Evolutionary conservation across 305 asterid genomes (phyloP).

Genomic region (Lippia alba): DNA sequence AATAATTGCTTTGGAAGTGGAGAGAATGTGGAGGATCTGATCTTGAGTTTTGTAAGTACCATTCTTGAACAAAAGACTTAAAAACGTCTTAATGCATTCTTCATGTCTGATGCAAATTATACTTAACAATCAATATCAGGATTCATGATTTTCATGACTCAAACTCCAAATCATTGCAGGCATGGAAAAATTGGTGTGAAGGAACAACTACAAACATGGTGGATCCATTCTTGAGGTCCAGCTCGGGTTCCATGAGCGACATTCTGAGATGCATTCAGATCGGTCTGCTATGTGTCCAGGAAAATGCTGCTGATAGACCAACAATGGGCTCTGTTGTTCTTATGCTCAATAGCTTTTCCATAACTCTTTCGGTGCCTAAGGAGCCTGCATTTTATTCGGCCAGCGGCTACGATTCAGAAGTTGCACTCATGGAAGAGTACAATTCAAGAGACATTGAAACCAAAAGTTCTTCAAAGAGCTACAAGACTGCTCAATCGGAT

Average conservation of each 20-base stretch:
- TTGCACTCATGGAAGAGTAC: not conserved
- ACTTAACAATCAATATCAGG: not conserved
- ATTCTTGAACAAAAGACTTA: too few relatives aligned
- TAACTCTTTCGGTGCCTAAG: conserved; percentile 31
- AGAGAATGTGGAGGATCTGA: conserved; percentile 36
- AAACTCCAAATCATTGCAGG: conserved; percentile 26
- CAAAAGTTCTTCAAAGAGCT: not conserved
- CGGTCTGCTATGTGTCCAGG: conserved; percentile 43
- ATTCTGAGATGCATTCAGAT: conserved; percentile 44
- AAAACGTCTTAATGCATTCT: too few relatives aligned
- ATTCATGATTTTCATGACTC: not conserved
- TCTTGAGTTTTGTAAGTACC: conserved; percentile 40
- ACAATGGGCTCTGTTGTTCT: conserved; percentile 44
- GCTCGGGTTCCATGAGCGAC: conserved; percentile 12
- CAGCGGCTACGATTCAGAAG: not conserved
- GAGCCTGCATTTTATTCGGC: conserved; percentile 35
- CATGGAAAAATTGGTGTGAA: conserved; percentile 43
- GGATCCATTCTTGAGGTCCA: conserved; percentile 29
- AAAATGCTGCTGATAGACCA: conserved; percentile 40
- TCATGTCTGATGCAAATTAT: too few relatives aligned
- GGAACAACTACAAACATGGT: conserved; percentile 25
- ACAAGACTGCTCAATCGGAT: not conserved
- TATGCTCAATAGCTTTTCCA: conserved; percentile 38
- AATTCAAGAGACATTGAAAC: not conserved
- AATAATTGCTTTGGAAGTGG: conserved; percentile 15